A percentile compares a stretch with the other conserved stretches of the same genome.
Evolutionary conservation across 1,284 basidiomycete genomes (phyloP).

Genomic region (Hortiboletus rubellus): DNA sequence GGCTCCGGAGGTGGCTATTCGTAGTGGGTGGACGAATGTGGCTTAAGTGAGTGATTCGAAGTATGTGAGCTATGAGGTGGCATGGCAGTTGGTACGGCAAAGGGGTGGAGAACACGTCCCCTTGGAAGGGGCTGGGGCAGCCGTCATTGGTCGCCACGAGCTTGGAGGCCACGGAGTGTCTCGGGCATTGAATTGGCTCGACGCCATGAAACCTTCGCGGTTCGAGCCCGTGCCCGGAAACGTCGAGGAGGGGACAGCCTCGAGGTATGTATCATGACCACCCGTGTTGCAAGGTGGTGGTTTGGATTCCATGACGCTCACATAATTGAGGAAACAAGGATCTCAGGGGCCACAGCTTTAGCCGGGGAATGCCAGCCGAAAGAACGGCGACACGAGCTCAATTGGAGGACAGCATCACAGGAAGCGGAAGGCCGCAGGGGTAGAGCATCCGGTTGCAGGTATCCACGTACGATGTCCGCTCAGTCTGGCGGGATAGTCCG

Average conservation of each 20-base stretch:
- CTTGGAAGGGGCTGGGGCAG: neutral
- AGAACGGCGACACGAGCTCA: conserved; percentile 23
- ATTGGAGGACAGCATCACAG: conserved; percentile 21
- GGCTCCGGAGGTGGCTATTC: conserved; percentile 16
- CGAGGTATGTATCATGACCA: conserved; percentile 9
- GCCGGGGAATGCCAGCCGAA: conserved; percentile 5
- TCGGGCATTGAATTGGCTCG: conserved; percentile 32
- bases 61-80: conserved; percentile 10
- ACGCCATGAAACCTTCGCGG: conserved; percentile 31
- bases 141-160: conserved; percentile 2
- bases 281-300: conserved; percentile 4
- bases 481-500: conserved; percentile 23
- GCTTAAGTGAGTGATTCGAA: conserved; percentile 13
- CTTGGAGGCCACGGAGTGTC: conserved; percentile 28
- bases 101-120: conserved; percentile 3
- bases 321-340: conserved; percentile 1
- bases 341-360: conserved; percentile 16
- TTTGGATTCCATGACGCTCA: conserved; percentile 8
- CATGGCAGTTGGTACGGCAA: conserved; percentile 15
- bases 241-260: conserved; percentile 6
- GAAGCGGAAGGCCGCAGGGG: conserved; percentile 32
- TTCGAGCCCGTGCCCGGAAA: conserved; percentile 1
- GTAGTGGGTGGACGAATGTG: conserved; percentile 12
- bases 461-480: conserved; percentile 1
- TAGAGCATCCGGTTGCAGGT: conserved; percentile 14